A percentile compares a stretch with the other conserved stretches of the same genome.
Conservation (phyloP, 257 asterid species). For the Haberlea rhodopensis region DNA sequence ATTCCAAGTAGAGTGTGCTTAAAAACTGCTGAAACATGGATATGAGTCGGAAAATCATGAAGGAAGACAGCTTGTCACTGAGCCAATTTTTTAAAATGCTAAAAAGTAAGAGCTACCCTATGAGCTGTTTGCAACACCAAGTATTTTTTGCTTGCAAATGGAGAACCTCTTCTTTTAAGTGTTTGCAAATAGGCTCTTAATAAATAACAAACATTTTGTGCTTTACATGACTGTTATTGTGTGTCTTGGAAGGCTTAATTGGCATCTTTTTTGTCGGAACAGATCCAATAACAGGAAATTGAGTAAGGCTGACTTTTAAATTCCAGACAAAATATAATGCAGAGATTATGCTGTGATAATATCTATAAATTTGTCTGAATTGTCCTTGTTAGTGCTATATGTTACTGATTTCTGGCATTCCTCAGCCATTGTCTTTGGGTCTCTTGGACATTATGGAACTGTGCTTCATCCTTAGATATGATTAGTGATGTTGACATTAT, state of each 20-base stretch:
- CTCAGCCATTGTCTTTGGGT: neutral
- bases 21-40: neutral
- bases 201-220: neutral
- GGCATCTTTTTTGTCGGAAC: neutral
- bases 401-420: neutral
- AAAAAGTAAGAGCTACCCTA: neutral
- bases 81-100: too few species aligned
- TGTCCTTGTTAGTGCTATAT: conserved; percentile 7
- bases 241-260: neutral
- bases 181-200: neutral
- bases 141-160: too few species aligned
- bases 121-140: neutral
- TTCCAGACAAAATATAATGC: neutral
- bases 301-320: neutral
- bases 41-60: neutral
- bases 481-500: conserved; percentile 24
- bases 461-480: conserved; percentile 21
- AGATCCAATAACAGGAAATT: neutral
- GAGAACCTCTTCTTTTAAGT: neutral
- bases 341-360: conserved; percentile 6
- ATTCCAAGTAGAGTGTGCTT: neutral
- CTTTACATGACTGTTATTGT: conserved; percentile 7
- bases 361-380: neutral
- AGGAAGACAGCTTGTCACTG: neutral
- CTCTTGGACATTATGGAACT: conserved; percentile 4